Base-by-base conservation (phyloP, 2,329 filamentous ascomycete species). In the Colletotrichum australisinense region DNA sequence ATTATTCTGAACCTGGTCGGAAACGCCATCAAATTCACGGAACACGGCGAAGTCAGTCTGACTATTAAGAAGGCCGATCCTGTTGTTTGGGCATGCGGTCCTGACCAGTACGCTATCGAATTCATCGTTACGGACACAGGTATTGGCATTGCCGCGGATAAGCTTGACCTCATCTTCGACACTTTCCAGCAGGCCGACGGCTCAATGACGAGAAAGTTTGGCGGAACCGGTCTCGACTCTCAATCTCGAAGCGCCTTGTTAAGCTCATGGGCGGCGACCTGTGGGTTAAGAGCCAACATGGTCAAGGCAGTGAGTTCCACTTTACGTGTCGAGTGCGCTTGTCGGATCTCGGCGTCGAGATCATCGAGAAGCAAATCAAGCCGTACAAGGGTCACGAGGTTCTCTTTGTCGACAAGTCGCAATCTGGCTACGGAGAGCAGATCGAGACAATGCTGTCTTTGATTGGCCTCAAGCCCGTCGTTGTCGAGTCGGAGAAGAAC, bases 181-280 rank as follows among this genome's bases (percentile, higher is more conserved):
- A 98, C 96, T 0, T 98, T 98, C 91, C 96, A 98, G 83, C 97
- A 98, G 85, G 97, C 97, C 24, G 97, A 98, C 81, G 96, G 96
- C 49, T 98, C 95, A 42, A 98, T 97, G 82, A 98, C 96, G 1
- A 91, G 95, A 78, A 97, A 97, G 81, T 98, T 98, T 81, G 96
- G 96, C 78, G 96, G 96, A 78, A 98, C 97, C 7, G 96, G 96
- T 77, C 90, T 98, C 11, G 96, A 77, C 85, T 98, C 30, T 98
- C 96, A 19, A 98, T 98, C 79, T 98, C 96, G 32, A 97, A 97
- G 86, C 91, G 95, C 77, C 89, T 98, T 35, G 96, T 98, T 68
- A 98, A 95, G 77, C 89, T 98, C 72, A 98, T 98, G 96, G 94
- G 95, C 75, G 96, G 96, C 82, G 94, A 96, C 80, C 93, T 98